These are phyloP conservation scores for Euptelea pleiosperma DNA, from an alignment of 164 flowering plant species.

Conservation along the genomic window DNA sequence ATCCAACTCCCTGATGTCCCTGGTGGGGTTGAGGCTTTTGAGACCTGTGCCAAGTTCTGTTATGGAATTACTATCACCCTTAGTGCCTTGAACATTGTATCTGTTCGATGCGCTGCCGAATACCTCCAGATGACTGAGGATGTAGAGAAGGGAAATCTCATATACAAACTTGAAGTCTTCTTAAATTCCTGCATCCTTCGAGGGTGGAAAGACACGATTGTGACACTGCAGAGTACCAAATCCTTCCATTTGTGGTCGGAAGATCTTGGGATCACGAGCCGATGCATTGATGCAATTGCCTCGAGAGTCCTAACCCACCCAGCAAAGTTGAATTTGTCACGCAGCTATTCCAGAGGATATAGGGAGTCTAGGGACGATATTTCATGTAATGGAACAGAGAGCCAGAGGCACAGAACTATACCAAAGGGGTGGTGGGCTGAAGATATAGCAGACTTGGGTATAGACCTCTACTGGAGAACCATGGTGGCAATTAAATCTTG, in stretches of 20 bases:
- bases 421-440: constrained; percentile 86
- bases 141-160: constrained; percentile 80
- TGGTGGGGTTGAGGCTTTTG: constrained; percentile 81
- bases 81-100: constrained; percentile 72
- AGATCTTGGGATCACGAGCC: constrained; percentile 74
- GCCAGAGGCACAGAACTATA: constrained; percentile 29
- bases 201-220: constrained; percentile 87
- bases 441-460: constrained; percentile 70
- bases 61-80: constrained; percentile 84
- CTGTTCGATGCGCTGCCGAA: constrained; percentile 81
- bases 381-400: constrained; percentile 54
- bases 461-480: constrained; percentile 75
- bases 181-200: constrained; percentile 71
- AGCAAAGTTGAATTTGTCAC: constrained; percentile 50
- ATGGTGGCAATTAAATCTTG: constrained; percentile 74
- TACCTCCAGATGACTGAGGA: constrained; percentile 91
- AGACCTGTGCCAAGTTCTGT: constrained; percentile 76
- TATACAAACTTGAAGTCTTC: constrained; percentile 78
- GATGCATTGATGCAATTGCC: constrained; percentile 80
- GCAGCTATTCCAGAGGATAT: constrained; percentile 53
- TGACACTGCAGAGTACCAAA: constrained; percentile 68
- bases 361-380: constrained; percentile 49
- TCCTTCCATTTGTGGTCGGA: constrained; percentile 63
- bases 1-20: constrained; percentile 77
- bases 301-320: constrained; percentile 47